Percentiles rank a stretch among this genome's conserved stretches.
Evolutionary conservation across 768 basidiomycete species (phyloP).

Genomic region (Lactarius vividus): DNA sequence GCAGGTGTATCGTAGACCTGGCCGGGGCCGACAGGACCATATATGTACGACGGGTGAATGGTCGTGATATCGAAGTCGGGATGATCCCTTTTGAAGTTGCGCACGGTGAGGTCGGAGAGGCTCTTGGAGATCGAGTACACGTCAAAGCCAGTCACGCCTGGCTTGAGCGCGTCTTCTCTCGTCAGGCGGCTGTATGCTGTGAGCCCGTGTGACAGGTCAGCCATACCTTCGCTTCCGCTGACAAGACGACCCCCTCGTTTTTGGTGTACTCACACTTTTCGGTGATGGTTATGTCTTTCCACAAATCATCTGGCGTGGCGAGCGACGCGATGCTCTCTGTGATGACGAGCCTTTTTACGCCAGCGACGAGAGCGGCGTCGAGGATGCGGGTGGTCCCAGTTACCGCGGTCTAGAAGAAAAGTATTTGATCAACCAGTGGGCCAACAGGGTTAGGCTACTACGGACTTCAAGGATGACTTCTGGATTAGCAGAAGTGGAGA

Average conservation of each 20-base stretch:
- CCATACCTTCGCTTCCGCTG: no score
- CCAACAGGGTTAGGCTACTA: neutral
- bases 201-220: no score
- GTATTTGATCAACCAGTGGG: neutral
- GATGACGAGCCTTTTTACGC: slow-evolving; percentile 18
- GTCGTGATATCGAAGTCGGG: slow-evolving; percentile 32
- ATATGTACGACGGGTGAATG: slow-evolving; percentile 35
- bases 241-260: no score
- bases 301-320: neutral
- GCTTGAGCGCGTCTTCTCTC: slow-evolving; percentile 33
- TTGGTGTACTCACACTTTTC: slow-evolving; percentile 6
- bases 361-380: slow-evolving; percentile 11
- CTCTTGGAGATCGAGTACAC: slow-evolving; percentile 41
- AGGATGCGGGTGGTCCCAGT: slow-evolving; percentile 24
- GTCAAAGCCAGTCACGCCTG: slow-evolving; percentile 28
- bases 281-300: slow-evolving; percentile 5
- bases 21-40: slow-evolving; percentile 30
- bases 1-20: slow-evolving; percentile 26
- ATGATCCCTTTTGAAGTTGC: slow-evolving; percentile 31
- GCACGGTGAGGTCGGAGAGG: slow-evolving; percentile 31
- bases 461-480: slow-evolving; percentile 24
- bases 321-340: slow-evolving; percentile 19
- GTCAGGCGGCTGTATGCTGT: slow-evolving; percentile 39
- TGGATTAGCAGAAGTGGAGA: slow-evolving; percentile 1
- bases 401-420: slow-evolving; percentile 17